Percentiles rank a stretch among this genome's conserved stretches.
phyloP scores from a whole-genome alignment of 805 yeast species.

The Kazachstania taianensis region DNA sequence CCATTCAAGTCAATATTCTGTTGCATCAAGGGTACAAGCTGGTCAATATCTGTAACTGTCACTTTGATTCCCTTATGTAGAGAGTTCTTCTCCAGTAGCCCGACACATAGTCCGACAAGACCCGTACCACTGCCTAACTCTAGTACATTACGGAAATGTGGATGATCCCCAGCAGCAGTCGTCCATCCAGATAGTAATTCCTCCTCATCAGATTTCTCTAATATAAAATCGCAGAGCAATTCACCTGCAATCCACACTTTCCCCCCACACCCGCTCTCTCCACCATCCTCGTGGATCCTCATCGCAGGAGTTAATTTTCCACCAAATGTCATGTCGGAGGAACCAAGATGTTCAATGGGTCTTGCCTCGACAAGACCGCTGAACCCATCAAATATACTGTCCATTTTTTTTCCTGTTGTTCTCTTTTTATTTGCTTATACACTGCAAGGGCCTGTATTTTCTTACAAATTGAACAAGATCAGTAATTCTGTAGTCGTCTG shows the following conservation, averaged over 20 bases:
- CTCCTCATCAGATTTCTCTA: conserved; percentile 19
- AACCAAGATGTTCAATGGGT: conserved; percentile 29
- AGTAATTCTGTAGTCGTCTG: too few relatives aligned
- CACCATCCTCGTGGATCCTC: conserved; percentile 44
- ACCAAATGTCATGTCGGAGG: conserved; percentile 31
- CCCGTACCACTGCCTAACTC: conserved; percentile 57
- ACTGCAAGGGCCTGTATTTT: too few relatives aligned
- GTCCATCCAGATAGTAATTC: conserved; percentile 5
- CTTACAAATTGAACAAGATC: too few relatives aligned
- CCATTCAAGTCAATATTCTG: conserved; percentile 36
- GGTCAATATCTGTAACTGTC: conserved; percentile 40
- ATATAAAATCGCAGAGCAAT: conserved; percentile 37
- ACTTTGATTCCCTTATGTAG: conserved; percentile 26
- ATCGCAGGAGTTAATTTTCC: conserved; percentile 31
- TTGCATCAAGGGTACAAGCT: conserved; percentile 38
- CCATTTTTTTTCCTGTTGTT: conserved; percentile 11
- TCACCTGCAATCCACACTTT: conserved; percentile 55
- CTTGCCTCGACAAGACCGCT: conserved; percentile 10
- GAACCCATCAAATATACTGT: conserved; percentile 11
- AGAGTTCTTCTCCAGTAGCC: conserved; percentile 14
- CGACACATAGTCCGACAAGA: conserved; percentile 37
- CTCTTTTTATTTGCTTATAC: too few relatives aligned
- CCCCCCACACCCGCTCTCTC: conserved; percentile 55
- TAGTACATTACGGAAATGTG: conserved; percentile 27
- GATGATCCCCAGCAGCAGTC: conserved; percentile 5